These are phyloP conservation scores for Verticillium isaacii DNA, from an alignment of 2,329 filamentous ascomycete species.

Conservation along the genomic window DNA sequence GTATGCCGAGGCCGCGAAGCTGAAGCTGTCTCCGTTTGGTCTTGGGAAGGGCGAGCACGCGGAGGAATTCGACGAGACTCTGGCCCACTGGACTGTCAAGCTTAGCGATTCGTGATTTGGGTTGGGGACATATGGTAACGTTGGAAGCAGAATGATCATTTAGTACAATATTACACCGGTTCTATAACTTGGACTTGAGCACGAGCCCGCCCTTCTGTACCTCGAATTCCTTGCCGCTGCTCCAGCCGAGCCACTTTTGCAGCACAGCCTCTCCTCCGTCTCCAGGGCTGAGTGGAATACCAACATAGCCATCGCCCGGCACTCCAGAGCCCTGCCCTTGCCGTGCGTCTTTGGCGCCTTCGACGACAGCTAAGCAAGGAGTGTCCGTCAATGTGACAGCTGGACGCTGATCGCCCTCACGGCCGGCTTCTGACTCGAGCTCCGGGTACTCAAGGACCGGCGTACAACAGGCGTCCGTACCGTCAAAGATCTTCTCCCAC, in stretches of 20 bases:
- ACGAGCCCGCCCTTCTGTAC: conserved; percentile 59
- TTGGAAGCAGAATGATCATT: neutral
- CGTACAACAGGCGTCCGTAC: conserved; percentile 88
- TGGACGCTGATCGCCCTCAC: conserved; percentile 67
- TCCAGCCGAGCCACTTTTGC: conserved; percentile 73
- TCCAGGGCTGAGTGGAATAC: conserved; percentile 56
- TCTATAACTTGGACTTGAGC: conserved; percentile 32
- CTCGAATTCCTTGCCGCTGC: conserved; percentile 65
- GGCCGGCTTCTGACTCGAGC: conserved; percentile 47
- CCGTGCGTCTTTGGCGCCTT: conserved; percentile 32
- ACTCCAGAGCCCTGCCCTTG: conserved; percentile 62
- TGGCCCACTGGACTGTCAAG: neutral
- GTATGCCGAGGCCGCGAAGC: neutral
- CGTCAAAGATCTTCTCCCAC: conserved; percentile 85
- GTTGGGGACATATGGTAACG: neutral
- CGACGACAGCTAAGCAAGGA: conserved; percentile 60
- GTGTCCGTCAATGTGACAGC: conserved; percentile 64
- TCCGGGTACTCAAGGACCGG: conserved; percentile 76
- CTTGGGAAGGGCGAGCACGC: neutral
- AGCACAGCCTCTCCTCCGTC: conserved; percentile 68
- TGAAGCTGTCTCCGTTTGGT: neutral
- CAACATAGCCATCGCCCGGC: conserved; percentile 63
- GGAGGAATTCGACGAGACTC: neutral
- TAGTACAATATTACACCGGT: neutral
- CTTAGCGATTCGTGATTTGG: neutral